Percentiles rank a stretch among this genome's conserved stretches.
These are phyloP conservation scores for Malbranchea zuffiana DNA, from an alignment of 2,329 filamentous ascomycete genomes.

Conservation along the genomic window DNA sequence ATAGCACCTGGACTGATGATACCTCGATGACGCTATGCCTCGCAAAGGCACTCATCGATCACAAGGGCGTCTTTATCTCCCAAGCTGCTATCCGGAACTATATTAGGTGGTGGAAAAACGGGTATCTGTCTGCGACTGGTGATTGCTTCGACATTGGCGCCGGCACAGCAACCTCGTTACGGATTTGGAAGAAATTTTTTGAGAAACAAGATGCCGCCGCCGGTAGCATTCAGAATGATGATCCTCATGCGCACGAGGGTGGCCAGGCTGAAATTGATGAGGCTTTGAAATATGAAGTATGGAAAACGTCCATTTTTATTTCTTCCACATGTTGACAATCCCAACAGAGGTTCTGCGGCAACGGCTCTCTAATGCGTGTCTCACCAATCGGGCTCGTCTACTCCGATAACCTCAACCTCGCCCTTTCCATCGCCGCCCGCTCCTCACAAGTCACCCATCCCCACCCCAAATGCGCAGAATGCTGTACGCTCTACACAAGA, in stretches of 20 bases:
- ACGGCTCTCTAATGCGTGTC: slow-evolving; percentile 36
- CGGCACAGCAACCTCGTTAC: slow-evolving; percentile 24
- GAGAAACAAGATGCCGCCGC: slow-evolving; percentile 1
- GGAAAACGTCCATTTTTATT: not conserved
- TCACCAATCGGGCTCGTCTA: slow-evolving; percentile 29
- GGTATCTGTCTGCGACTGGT: slow-evolving; percentile 29
- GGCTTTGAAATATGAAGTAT: slow-evolving; percentile 15
- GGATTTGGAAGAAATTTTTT: slow-evolving; percentile 22
- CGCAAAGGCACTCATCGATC: slow-evolving; percentile 29
- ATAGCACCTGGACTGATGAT: slow-evolving; percentile 34
- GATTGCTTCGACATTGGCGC: slow-evolving; percentile 32
- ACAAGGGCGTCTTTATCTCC: slow-evolving; percentile 22
- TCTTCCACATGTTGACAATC: not conserved
- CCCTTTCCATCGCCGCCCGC: slow-evolving; percentile 18
- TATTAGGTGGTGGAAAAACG: slow-evolving; percentile 27
- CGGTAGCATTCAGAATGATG: not conserved
- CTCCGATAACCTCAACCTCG: slow-evolving; percentile 17
- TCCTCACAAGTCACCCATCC: slow-evolving; percentile 32
- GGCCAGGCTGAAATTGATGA: slow-evolving; percentile 17
- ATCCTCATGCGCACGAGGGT: slow-evolving; percentile 4
- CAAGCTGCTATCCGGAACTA: slow-evolving; percentile 27
- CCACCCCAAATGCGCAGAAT: slow-evolving; percentile 27
- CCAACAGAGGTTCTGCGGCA: slow-evolving; percentile 23
- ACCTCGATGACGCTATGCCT: slow-evolving; percentile 37
- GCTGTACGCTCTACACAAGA: slow-evolving; percentile 30